A percentile compares a stretch with the other conserved stretches of the same genome.
phyloP scores from a whole-genome alignment of 768 basidiomycete species.

The Termitomyces heimii region DNA sequence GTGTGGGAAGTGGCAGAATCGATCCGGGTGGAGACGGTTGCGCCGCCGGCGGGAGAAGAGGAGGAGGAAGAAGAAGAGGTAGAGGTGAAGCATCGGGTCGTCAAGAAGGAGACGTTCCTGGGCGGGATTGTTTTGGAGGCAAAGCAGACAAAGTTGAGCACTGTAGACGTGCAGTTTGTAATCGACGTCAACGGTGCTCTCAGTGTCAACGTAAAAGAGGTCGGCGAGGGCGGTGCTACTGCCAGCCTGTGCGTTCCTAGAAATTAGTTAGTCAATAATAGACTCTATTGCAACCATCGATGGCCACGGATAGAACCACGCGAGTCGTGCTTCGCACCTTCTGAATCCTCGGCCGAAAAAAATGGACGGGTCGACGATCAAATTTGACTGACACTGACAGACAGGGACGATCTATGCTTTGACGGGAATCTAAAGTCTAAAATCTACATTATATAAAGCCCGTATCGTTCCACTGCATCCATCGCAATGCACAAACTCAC shows the following conservation, averaged over 20 bases:
- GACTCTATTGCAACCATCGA: no score
- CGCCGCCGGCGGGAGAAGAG: constrained; percentile 35
- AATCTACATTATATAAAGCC: no score
- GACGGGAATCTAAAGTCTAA: no score
- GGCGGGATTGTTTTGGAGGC: constrained; percentile 36
- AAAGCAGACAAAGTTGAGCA: constrained; percentile 40
- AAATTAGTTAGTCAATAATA: no score
- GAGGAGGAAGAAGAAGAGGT: constrained; percentile 52
- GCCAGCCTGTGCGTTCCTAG: constrained; percentile 2
- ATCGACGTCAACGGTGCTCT: constrained; percentile 31
- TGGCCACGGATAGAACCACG: no score
- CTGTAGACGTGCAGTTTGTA: constrained; percentile 40
- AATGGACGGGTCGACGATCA: no score
- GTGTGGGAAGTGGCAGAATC: constrained; percentile 75
- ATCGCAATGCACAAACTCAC: no score
- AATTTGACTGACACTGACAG: no score
- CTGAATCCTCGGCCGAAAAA: no score
- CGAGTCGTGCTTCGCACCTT: no score
- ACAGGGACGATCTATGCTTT: no score
- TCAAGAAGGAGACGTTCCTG: constrained; percentile 50
- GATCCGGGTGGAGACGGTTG: constrained; percentile 55
- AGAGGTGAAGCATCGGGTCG: constrained; percentile 57
- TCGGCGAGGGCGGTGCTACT: constrained; percentile 20
- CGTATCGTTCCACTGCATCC: no score
- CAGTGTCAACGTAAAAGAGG: constrained; percentile 31